These are phyloP conservation scores for Saccharata proteae DNA, from an alignment of 2,329 filamentous ascomycete genomes.

Conservation along the genomic window DNA sequence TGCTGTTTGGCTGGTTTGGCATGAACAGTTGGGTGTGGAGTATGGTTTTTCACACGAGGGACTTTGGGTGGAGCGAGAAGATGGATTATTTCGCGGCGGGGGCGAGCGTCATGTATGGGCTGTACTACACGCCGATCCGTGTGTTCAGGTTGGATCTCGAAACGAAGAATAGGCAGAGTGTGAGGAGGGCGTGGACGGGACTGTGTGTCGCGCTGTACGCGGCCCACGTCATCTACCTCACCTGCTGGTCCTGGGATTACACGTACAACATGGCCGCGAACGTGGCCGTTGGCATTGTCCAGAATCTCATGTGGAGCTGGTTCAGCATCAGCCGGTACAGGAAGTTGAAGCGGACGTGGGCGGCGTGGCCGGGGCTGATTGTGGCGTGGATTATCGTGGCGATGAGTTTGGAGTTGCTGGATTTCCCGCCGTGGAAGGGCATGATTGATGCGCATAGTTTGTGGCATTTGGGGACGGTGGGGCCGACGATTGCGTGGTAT, in stretches of 20 bases:
- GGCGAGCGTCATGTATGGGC: constrained; percentile 76
- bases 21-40: constrained; percentile 77
- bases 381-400: constrained; percentile 85
- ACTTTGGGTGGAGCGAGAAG: constrained; percentile 78
- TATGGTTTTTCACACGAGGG: constrained; percentile 83
- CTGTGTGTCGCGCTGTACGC: constrained; percentile 61
- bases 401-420: constrained; percentile 91
- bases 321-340: constrained; percentile 68
- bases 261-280: constrained; percentile 98
- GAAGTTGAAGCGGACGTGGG: constrained; percentile 62
- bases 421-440: constrained; percentile 76
- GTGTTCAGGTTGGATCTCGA: constrained; percentile 67
- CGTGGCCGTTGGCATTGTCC: constrained; percentile 64
- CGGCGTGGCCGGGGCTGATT: constrained; percentile 78
- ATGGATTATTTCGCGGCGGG: constrained; percentile 94
- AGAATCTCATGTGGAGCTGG: constrained; percentile 75
- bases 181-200: constrained; percentile 64
- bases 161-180: constrained; percentile 33
- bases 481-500: constrained; percentile 83
- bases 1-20: constrained; percentile 67
- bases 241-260: constrained; percentile 83
- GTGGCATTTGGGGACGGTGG: constrained; percentile 91
- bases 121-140: constrained; percentile 74
- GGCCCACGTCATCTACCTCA: constrained; percentile 71
- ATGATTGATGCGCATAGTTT: constrained; percentile 86